Evolutionary conservation across 805 yeast genomes (phyloP), one percentile per base, ranked within the genome.

Genomic region (Lipomyces yamadae): DNA sequence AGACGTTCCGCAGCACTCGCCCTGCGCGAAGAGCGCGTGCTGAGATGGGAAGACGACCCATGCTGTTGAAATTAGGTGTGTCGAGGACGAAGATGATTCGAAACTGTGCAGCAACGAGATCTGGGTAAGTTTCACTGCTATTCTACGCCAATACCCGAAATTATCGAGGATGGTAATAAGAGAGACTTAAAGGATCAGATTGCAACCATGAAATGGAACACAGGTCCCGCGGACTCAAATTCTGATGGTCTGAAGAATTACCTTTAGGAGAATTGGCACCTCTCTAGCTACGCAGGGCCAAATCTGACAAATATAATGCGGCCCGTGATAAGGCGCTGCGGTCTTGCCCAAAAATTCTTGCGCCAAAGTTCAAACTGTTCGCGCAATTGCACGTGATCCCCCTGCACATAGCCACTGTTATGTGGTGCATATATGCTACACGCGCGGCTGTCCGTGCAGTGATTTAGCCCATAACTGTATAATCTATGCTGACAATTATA

Each of bases 381-480:
- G 60, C 67, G 67, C 67, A 59, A 64, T 64, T 15, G 60, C 67
- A 64, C 67, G 67, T 64, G 67, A 60, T 30, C 2, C 33, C 59
- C 59, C 59, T 56, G 59, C 18, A 3, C 18, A 56, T 32, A 29
- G 30, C 15, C 1, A 13, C 55, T 5, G 4, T 34, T 1, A 52
- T 29, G 13, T 48, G 30, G 6, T n/a, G n/a, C 34, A 3, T 29
- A 29, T 52, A 52, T 32, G 55, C 15, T 24, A 2, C 3, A n/a
- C n/a, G 4, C 2, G 1, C 24, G 1, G 1, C 5, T 42, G 24
- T 7, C 10, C 48, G 1, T 5, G 2, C 10, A 1, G 0, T 0
- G 15, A 42, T 42, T 42, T 15, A 15, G 8, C 10, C 24, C 48
- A 42, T 42, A 42, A 42, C 24, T 42, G 48, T 42, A 7, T n/a